Conservation (phyloP, 768 basidiomycete species). For the Trichaptum fuscoviolaceum region DNA sequence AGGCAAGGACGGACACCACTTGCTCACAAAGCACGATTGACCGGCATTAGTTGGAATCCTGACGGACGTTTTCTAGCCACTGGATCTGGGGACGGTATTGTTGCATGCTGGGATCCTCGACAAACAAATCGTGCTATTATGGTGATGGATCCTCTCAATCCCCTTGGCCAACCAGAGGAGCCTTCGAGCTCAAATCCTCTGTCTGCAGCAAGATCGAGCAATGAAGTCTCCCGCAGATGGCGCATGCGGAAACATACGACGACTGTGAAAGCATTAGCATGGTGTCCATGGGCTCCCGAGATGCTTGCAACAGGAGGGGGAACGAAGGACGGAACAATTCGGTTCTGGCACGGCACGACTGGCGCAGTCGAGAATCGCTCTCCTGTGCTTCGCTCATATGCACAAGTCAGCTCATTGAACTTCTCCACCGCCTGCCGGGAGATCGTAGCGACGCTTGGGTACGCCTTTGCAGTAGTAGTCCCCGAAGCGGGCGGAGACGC, state of each 20-base stretch:
- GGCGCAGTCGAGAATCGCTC: slow-evolving; percentile 43
- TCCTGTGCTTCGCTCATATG: slow-evolving; percentile 36
- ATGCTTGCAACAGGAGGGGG: slow-evolving; percentile 65
- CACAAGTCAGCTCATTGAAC: slow-evolving; percentile 55
- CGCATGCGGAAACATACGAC: background rate
- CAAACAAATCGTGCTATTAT: background rate
- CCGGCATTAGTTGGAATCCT: slow-evolving; percentile 3
- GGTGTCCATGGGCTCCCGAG: slow-evolving; percentile 70
- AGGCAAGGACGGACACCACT: background rate
- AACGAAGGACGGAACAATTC: slow-evolving; percentile 54
- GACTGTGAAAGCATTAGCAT: slow-evolving; percentile 52
- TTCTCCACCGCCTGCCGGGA: slow-evolving; percentile 58
- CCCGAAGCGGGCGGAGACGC: slow-evolving; percentile 13
- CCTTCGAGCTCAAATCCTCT: background rate
- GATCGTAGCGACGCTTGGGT: slow-evolving; percentile 55
- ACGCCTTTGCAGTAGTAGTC: slow-evolving; percentile 30
- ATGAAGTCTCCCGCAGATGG: background rate
- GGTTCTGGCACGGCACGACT: slow-evolving; percentile 48
- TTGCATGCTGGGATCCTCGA: background rate
- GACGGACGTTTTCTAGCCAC: slow-evolving; percentile 5
- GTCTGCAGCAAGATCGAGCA: background rate
- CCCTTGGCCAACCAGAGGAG: background rate
- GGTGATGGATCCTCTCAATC: background rate
- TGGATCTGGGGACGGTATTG: background rate
- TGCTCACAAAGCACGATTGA: background rate